phyloP scores from a whole-genome alignment of 805 yeast species.

The Babjeviella inositovora region DNA sequence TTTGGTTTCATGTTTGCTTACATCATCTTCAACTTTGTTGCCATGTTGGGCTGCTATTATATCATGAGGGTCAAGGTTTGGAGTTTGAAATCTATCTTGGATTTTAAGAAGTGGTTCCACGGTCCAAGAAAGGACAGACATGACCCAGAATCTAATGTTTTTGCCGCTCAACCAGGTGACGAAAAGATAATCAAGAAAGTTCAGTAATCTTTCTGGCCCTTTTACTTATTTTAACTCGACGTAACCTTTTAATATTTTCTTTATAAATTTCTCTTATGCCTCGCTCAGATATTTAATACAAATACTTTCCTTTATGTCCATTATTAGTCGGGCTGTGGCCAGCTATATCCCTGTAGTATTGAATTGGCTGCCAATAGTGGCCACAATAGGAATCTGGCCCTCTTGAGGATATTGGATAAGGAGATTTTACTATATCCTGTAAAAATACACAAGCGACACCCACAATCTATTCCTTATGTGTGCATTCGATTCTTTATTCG shows the following conservation, averaged over 20 bases:
- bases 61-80: constrained; percentile 19
- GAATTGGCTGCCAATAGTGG: too few relatives aligned
- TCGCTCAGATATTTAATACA: not conserved
- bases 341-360: too few relatives aligned
- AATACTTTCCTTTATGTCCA: not conserved
- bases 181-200: constrained; percentile 11
- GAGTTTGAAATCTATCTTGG: constrained; percentile 13
- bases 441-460: too few relatives aligned
- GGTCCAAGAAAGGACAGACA: constrained; percentile 27
- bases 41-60: constrained; percentile 19
- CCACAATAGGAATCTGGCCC: too few relatives aligned
- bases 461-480: too few relatives aligned
- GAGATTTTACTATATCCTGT: too few relatives aligned
- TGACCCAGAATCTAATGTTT: constrained; percentile 25
- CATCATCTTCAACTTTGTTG: constrained; percentile 18
- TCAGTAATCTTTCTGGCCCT: too few relatives aligned
- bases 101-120: constrained; percentile 20
- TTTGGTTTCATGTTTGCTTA: constrained; percentile 36
- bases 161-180: constrained; percentile 20
- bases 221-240: not conserved
- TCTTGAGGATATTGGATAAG: too few relatives aligned
- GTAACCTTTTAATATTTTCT: not conserved
- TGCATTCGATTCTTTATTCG: too few relatives aligned
- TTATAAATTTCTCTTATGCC: not conserved
- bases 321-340: too few relatives aligned